A percentile compares a stretch with the other conserved stretches of the same genome.
Conservation (phyloP, 75 land plant species). For the Larix kaempferi region DNA sequence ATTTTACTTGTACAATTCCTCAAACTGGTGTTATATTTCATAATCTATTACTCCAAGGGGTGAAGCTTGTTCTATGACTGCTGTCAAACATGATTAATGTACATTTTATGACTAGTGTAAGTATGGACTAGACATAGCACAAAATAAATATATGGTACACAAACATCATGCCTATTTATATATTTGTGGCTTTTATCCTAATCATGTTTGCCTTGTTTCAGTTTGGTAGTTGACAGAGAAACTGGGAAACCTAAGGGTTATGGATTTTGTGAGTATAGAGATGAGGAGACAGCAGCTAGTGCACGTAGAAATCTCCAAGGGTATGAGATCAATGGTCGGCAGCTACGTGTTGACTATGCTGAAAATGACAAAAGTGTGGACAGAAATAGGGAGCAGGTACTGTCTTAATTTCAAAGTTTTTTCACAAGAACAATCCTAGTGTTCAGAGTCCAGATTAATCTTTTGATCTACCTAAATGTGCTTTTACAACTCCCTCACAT, state of each 20-base stretch:
- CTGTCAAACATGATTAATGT: no score
- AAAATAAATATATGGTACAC: background rate
- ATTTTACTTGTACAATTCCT: background rate
- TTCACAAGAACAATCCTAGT: background rate
- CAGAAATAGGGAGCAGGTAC: slow-evolving; percentile 84
- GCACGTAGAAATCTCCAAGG: slow-evolving; percentile 96
- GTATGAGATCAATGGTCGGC: slow-evolving; percentile 96
- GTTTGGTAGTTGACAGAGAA: slow-evolving; percentile 92
- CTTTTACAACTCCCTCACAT: background rate
- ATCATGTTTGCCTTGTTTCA: slow-evolving; percentile 26
- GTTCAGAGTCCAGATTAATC: background rate
- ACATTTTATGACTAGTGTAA: no score
- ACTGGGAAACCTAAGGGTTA: slow-evolving; percentile 99
- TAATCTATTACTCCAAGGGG: background rate
- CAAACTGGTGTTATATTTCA: background rate
- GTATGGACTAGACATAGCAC: background rate
- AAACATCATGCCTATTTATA: background rate
- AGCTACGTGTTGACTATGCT: slow-evolving; percentile 96
- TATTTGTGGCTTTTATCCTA: background rate
- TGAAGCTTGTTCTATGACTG: no score
- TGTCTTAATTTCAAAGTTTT: background rate
- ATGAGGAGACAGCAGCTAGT: slow-evolving; percentile 98
- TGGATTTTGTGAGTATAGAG: slow-evolving; percentile 99
- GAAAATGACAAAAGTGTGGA: slow-evolving; percentile 94
- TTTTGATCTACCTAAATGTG: background rate